These are phyloP conservation scores for Clonostachys rhizophaga DNA, from an alignment of 2,329 filamentous ascomycete genomes.

Conservation along the genomic window DNA sequence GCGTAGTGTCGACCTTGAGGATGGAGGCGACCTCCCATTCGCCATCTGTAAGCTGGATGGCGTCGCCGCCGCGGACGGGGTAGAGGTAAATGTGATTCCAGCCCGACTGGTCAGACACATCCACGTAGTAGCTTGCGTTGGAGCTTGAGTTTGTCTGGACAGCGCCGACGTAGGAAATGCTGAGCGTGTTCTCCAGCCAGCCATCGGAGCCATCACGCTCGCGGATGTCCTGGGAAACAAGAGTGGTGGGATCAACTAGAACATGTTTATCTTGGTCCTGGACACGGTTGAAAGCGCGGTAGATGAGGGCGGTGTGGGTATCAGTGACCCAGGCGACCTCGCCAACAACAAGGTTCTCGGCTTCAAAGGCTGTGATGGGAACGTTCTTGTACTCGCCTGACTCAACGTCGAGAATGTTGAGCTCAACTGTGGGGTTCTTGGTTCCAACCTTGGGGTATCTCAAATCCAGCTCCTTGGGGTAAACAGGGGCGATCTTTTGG, in stretches of 20 bases:
- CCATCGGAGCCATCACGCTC: constrained; percentile 54
- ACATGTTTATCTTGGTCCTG: constrained; percentile 62
- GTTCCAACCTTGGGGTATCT: constrained; percentile 67
- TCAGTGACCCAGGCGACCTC: constrained; percentile 66
- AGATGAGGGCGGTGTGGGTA: constrained; percentile 54
- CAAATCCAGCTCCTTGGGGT: constrained; percentile 58
- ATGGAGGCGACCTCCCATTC: constrained; percentile 62
- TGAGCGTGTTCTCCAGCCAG: constrained; percentile 57
- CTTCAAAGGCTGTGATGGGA: constrained; percentile 50
- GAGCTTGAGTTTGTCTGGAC: constrained; percentile 24
- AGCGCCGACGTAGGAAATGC: constrained; percentile 49
- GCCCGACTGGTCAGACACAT: constrained; percentile 61
- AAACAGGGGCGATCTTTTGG: constrained; percentile 50
- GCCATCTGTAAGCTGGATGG: constrained; percentile 55
- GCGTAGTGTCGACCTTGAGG: constrained; percentile 51
- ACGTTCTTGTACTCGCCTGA: constrained; percentile 37
- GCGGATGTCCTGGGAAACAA: constrained; percentile 40
- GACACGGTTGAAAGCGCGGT: constrained; percentile 64
- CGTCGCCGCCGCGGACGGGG: constrained; percentile 43
- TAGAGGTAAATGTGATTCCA: constrained; percentile 69
- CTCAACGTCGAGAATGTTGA: constrained; percentile 52
- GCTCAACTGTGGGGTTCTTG: constrained; percentile 59
- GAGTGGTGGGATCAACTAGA: constrained; percentile 46
- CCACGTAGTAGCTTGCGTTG: constrained; percentile 52
- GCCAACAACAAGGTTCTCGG: constrained; percentile 59